phyloP scores from a whole-genome alignment of 345 rosid genomes.

The Pistacia integerrima region DNA sequence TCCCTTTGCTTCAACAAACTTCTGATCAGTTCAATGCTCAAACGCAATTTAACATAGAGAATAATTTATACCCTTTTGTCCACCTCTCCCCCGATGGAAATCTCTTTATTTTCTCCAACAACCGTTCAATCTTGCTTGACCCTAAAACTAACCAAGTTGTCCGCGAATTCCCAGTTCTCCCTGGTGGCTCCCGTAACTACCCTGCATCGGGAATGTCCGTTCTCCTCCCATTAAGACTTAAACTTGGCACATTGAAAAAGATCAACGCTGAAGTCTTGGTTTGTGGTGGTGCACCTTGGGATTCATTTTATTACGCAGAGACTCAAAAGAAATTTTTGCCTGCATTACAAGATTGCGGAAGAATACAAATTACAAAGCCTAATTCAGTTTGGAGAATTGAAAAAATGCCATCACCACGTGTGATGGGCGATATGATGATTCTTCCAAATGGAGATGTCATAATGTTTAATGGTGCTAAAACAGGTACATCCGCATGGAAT shows the following conservation, averaged over 20 bases:
- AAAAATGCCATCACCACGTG: slow-evolving; percentile 63
- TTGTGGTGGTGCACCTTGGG: slow-evolving; percentile 58
- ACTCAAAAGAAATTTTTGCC: slow-evolving; percentile 37
- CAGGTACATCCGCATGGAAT: slow-evolving; percentile 69
- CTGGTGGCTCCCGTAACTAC: slow-evolving; percentile 51
- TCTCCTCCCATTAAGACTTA: slow-evolving; percentile 52
- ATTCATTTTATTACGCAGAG: slow-evolving; percentile 39
- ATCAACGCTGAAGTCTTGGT: slow-evolving; percentile 52
- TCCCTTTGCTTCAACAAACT: slow-evolving; percentile 6
- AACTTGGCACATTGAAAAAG: not conserved
- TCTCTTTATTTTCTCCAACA: slow-evolving; percentile 21
- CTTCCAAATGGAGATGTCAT: slow-evolving; percentile 75
- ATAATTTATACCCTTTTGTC: slow-evolving; percentile 18
- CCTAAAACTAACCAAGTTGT: slow-evolving; percentile 50
- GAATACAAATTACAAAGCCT: slow-evolving; percentile 45
- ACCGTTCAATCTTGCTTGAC: slow-evolving; percentile 50
- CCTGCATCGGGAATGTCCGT: slow-evolving; percentile 65
- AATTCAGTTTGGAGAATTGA: slow-evolving; percentile 58
- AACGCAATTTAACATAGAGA: not conserved
- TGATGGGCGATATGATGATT: slow-evolving; percentile 71
- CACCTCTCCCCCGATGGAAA: slow-evolving; percentile 39
- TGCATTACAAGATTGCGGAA: slow-evolving; percentile 61
- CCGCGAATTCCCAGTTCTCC: slow-evolving; percentile 64
- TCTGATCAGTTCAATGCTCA: not conserved
- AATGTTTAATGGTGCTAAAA: slow-evolving; percentile 64